These are phyloP conservation scores for Umbelopsis sp. DNA, from an alignment of 192 early-diverging fungal genomes.

Conservation along the genomic window DNA sequence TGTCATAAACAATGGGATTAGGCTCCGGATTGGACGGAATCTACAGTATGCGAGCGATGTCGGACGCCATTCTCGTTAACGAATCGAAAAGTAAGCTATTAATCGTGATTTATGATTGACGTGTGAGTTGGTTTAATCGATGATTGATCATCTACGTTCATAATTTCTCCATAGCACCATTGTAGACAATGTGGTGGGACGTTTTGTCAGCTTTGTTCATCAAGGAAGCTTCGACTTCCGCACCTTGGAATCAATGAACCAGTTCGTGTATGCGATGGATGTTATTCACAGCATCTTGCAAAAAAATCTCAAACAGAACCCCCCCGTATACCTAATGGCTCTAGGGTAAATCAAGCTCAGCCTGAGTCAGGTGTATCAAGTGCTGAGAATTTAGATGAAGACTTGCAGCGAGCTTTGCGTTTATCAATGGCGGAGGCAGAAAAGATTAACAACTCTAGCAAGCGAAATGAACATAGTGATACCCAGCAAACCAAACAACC, in stretches of 20 bases:
- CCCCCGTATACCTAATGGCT: background rate
- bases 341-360: no score
- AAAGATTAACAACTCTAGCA: background rate
- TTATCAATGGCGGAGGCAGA: background rate
- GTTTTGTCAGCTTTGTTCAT: conserved; percentile 88
- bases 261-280: conserved; percentile 94
- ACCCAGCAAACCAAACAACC: background rate
- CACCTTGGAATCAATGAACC: conserved; percentile 80
- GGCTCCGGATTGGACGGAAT: conserved; percentile 95
- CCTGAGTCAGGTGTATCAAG: background rate
- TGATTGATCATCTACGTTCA: background rate
- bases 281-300: conserved; percentile 60
- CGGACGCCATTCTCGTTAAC: conserved; percentile 86
- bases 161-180: conserved; percentile 63
- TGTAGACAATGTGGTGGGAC: conserved; percentile 93
- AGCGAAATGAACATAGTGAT: background rate
- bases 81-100: conserved; percentile 68
- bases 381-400: background rate
- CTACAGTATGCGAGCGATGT: conserved; percentile 88
- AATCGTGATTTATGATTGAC: background rate
- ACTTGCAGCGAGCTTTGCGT: background rate
- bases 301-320: background rate
- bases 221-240: conserved; percentile 79
- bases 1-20: conserved; percentile 19
- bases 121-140: background rate